Conservation (phyloP, 148 eudicot genomes). For the Rheum nobile region DNA sequence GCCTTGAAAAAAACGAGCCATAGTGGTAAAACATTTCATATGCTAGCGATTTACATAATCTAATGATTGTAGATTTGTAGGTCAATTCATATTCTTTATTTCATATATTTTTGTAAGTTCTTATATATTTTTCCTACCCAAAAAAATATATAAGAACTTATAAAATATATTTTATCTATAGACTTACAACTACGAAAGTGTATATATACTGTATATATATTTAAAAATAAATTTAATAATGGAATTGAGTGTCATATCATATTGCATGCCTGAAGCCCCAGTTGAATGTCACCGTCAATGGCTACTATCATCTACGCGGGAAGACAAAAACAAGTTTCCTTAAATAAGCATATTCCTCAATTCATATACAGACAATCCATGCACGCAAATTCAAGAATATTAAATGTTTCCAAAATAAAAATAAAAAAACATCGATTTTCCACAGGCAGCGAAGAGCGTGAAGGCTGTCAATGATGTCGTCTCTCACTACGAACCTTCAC, state of each 20-base stretch:
- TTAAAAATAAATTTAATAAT: no score
- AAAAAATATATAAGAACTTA: no score
- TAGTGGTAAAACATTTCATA: no score
- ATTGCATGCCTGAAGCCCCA: background rate
- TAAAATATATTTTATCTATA: no score
- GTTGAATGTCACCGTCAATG: background rate
- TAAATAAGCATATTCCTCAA: background rate
- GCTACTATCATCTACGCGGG: background rate
- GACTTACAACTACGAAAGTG: no score
- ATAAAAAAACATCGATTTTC: background rate
- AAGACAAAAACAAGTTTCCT: background rate
- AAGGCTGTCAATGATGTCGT: constrained; percentile 1
- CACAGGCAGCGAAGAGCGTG: background rate
- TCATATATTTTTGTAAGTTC: no score
- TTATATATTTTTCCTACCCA: no score
- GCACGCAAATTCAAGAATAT: background rate
- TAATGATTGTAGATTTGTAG: no score
- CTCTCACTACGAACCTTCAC: background rate
- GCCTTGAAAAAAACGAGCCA: no score
- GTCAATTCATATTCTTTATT: no score
- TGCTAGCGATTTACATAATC: no score
- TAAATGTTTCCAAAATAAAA: background rate
- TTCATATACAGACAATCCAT: background rate
- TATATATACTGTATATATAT: no score
- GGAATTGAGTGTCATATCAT: background rate